Percentiles rank a stretch among this genome's conserved stretches.
Evolutionary conservation across 768 basidiomycete genomes (phyloP).

Genomic region (Tephrocybe rancida): DNA sequence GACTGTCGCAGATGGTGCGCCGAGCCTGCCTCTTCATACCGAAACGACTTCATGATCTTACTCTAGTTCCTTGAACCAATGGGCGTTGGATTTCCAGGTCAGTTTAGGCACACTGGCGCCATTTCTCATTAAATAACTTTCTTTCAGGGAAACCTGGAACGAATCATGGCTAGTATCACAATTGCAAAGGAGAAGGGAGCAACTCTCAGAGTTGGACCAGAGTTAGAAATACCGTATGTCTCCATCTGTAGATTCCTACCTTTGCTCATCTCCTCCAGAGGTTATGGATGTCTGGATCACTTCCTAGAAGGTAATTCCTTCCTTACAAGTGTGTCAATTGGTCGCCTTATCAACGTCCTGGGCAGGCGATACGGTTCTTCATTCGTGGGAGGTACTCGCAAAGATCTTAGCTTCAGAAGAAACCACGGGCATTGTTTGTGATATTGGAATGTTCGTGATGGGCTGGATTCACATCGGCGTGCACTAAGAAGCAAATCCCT

Average conservation of each 20-base stretch:
- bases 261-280: constrained; percentile 50
- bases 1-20: constrained; percentile 16
- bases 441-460: constrained; percentile 86
- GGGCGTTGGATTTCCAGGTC: constrained; percentile 95
- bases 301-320: constrained; percentile 82
- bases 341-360: constrained; percentile 31
- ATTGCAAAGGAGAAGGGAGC: constrained; percentile 90
- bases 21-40: not conserved
- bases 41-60: constrained; percentile 1
- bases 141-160: constrained; percentile 85
- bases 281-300: constrained; percentile 97
- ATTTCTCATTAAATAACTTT: not conserved
- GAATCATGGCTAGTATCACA: constrained; percentile 85
- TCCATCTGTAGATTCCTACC: not conserved
- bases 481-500: not conserved
- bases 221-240: constrained; percentile 89
- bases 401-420: constrained; percentile 83
- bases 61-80: constrained; percentile 89
- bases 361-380: constrained; percentile 96
- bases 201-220: constrained; percentile 91
- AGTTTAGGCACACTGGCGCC: constrained; percentile 14
- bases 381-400: constrained; percentile 98
- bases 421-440: constrained; percentile 86
- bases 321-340: not conserved
- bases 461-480: no score